phyloP scores from a whole-genome alignment of 805 yeast genomes.

The Hanseniaspora guilliermondii region DNA sequence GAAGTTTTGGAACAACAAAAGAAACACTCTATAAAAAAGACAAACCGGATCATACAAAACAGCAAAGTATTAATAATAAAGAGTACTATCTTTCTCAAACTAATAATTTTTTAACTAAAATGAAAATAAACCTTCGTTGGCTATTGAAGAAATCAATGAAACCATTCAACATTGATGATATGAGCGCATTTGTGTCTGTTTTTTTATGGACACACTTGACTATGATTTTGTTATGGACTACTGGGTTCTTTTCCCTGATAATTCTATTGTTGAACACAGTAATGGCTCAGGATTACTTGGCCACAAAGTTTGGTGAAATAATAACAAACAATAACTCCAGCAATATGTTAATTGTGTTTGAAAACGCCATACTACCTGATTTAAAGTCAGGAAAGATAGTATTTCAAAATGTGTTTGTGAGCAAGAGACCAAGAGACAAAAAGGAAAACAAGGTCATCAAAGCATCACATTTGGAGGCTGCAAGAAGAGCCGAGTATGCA shows the following conservation, averaged over 20 bases:
- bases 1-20: neutral
- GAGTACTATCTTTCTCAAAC: conserved; percentile 37
- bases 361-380: conserved; percentile 85
- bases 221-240: conserved; percentile 72
- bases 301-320: conserved; percentile 65
- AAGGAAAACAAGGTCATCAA: conserved; percentile 38
- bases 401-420: conserved; percentile 73
- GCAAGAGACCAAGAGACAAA: conserved; percentile 57
- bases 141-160: conserved; percentile 57
- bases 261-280: conserved; percentile 56
- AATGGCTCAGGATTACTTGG: conserved; percentile 59
- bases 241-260: conserved; percentile 76
- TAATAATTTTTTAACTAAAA: conserved; percentile 30
- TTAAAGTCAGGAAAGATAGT: conserved; percentile 82
- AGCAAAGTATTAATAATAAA: conserved; percentile 19
- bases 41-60: neutral
- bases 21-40: neutral
- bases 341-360: conserved; percentile 64
- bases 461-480: conserved; percentile 64
- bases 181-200: conserved; percentile 86
- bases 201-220: conserved; percentile 74
- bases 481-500: conserved; percentile 39
- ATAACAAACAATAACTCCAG: conserved; percentile 70
- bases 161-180: conserved; percentile 86
- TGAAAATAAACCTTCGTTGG: conserved; percentile 54